These are phyloP conservation scores for Cordyceps tenuipes DNA, from an alignment of 2,329 filamentous ascomycete species.

Conservation along the genomic window DNA sequence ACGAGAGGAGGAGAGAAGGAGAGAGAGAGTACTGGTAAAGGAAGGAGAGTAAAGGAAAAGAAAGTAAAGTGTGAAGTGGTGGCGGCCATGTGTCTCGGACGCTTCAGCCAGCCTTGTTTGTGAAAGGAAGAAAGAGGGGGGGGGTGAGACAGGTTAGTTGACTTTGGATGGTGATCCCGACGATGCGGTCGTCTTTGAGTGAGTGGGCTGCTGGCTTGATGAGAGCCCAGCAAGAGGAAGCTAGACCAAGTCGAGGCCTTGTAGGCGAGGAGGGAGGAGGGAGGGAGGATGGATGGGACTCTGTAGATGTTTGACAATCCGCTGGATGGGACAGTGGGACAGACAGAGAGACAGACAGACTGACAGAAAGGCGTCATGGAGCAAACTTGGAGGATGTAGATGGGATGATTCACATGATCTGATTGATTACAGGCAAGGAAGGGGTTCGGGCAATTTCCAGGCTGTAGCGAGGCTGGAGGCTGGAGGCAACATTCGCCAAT, in stretches of 20 bases:
- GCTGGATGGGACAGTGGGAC: too few relatives aligned
- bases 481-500: conserved; percentile 6
- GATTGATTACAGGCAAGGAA: too few relatives aligned
- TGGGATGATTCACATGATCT: too few relatives aligned
- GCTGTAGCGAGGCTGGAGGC: too few relatives aligned
- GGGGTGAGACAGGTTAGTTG: not conserved
- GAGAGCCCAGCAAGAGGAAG: not conserved
- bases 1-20: too few relatives aligned
- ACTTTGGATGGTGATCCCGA: not conserved
- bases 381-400: not conserved
- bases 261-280: conserved; percentile 6
- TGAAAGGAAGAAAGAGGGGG: not conserved
- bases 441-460: too few relatives aligned
- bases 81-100: conserved; percentile 4
- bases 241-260: conserved; percentile 5
- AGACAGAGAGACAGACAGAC: too few relatives aligned
- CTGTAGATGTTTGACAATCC: not conserved
- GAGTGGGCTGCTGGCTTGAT: not conserved
- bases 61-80: not conserved
- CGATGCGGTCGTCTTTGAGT: not conserved
- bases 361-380: not conserved
- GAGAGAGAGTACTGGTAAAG: too few relatives aligned
- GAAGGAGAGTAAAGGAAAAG: too few relatives aligned
- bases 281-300: too few relatives aligned
- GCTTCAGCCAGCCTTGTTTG: not conserved